Percentiles rank a stretch among this genome's conserved stretches.
Conservation (phyloP, 352 stramenopile genomes). For the Globisporangium carolinianum region DNA sequence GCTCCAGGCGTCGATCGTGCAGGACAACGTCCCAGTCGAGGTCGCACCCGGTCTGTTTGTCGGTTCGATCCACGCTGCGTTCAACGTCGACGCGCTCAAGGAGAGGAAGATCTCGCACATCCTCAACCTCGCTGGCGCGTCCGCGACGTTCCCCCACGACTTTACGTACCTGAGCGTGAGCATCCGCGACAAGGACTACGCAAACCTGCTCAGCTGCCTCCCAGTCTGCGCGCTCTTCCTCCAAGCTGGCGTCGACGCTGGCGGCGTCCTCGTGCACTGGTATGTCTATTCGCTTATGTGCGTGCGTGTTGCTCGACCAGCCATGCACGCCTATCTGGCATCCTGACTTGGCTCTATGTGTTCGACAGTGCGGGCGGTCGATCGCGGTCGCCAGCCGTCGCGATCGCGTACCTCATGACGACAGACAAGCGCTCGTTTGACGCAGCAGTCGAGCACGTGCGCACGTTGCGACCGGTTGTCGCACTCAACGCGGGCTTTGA, state of each 20-base stretch:
- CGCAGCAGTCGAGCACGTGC: constrained; percentile 40
- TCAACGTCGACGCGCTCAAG: constrained; percentile 81
- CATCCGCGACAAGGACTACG: constrained; percentile 86
- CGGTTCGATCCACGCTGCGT: constrained; percentile 81
- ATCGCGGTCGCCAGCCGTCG: constrained; percentile 76
- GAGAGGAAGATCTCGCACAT: constrained; percentile 74
- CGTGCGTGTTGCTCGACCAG: background rate
- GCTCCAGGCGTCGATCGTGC: constrained; percentile 59
- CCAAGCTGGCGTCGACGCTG: constrained; percentile 46
- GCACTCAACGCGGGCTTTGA: constrained; percentile 83
- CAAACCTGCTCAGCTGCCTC: constrained; percentile 84
- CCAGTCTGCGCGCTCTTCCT: constrained; percentile 78
- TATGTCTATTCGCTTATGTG: constrained; percentile 9
- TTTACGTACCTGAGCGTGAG: constrained; percentile 89
- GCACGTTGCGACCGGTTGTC: constrained; percentile 50
- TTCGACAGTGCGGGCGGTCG: constrained; percentile 49
- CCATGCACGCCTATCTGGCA: background rate
- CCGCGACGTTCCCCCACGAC: constrained; percentile 81
- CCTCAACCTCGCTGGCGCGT: constrained; percentile 78
- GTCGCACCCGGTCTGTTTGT: constrained; percentile 68
- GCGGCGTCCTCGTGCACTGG: constrained; percentile 82
- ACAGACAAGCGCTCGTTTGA: constrained; percentile 49
- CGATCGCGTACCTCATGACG: constrained; percentile 77
- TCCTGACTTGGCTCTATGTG: background rate
- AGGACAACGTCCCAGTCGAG: constrained; percentile 83